Conservation (phyloP, 306 rosid species). For the Medicago arabica region DNA sequence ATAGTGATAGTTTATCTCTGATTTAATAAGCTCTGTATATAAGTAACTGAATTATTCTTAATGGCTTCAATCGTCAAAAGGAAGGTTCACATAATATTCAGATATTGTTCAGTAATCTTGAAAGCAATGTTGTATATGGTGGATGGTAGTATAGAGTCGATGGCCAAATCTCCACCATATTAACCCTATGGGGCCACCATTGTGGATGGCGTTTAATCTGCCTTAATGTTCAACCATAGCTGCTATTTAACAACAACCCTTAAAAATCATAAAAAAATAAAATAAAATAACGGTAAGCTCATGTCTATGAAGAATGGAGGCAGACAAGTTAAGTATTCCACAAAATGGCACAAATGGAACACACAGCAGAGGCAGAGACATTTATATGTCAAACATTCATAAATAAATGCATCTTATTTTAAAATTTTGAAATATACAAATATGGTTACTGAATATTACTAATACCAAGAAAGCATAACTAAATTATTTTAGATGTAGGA, state of each 20-base stretch:
- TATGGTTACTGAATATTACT: not conserved
- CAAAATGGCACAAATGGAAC: not conserved
- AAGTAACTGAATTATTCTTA: conserved; percentile 9
- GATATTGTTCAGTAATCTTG: conserved; percentile 24
- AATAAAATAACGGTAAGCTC: not conserved
- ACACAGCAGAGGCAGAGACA: conserved; percentile 1
- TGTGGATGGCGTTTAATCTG: not conserved
- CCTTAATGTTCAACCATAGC: not conserved
- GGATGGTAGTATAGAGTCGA: not conserved
- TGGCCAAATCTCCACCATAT: not conserved
- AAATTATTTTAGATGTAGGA: not conserved
- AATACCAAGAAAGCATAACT: not conserved
- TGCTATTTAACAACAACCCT: not conserved
- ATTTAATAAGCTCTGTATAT: conserved; percentile 7
- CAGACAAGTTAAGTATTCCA: not conserved
- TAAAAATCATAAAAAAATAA: not conserved
- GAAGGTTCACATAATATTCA: not conserved
- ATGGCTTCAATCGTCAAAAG: conserved; percentile 2
- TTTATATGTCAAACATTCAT: not conserved
- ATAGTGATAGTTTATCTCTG: conserved; percentile 24
- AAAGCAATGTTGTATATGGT: conserved; percentile 1
- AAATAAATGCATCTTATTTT: not conserved
- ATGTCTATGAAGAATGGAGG: not conserved
- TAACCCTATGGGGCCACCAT: not conserved
- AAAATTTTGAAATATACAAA: not conserved